These are phyloP conservation scores for Pulveroboletus sp. DNA, from an alignment of 768 basidiomycete genomes.

Conservation along the genomic window DNA sequence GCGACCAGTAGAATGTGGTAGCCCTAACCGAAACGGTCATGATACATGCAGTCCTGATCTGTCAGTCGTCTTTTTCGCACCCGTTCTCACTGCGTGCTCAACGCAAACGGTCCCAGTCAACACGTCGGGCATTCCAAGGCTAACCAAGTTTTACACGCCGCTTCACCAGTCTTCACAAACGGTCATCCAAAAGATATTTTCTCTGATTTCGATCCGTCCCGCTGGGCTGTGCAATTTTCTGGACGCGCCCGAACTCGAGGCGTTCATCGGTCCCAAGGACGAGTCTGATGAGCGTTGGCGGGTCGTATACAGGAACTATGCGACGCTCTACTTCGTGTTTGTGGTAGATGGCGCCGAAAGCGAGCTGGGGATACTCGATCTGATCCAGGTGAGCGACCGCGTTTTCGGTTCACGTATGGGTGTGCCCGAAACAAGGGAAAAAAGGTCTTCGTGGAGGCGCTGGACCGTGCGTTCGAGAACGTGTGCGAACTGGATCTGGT, in stretches of 20 bases:
- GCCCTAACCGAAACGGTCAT: conserved; percentile 34
- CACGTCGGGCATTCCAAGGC: conserved; percentile 80
- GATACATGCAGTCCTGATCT: conserved; percentile 87
- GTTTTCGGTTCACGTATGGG: too few species aligned
- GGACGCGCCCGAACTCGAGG: conserved; percentile 84
- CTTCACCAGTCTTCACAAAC: conserved; percentile 56
- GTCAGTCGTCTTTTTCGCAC: conserved; percentile 41
- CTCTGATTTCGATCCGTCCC: conserved; percentile 78
- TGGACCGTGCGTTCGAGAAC: conserved; percentile 95
- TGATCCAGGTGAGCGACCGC: conserved; percentile 76
- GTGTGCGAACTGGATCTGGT: conserved; percentile 98
- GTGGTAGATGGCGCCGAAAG: conserved; percentile 96
- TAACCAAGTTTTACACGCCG: conserved; percentile 88
- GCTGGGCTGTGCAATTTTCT: conserved; percentile 91
- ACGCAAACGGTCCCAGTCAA: conserved; percentile 61
- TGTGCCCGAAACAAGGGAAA: background rate
- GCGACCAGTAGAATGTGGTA: background rate
- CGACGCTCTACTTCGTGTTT: conserved; percentile 95
- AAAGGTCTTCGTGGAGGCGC: conserved; percentile 91
- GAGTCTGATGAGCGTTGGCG: conserved; percentile 63
- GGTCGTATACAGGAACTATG: conserved; percentile 93
- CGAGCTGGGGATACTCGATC: conserved; percentile 90
- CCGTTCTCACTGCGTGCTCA: conserved; percentile 18
- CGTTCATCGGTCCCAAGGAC: conserved; percentile 53
- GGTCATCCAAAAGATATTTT: conserved; percentile 85